phyloP scores from a whole-genome alignment of 495 filamentous ascomycete genomes.

The Amniculicola lignicola region DNA sequence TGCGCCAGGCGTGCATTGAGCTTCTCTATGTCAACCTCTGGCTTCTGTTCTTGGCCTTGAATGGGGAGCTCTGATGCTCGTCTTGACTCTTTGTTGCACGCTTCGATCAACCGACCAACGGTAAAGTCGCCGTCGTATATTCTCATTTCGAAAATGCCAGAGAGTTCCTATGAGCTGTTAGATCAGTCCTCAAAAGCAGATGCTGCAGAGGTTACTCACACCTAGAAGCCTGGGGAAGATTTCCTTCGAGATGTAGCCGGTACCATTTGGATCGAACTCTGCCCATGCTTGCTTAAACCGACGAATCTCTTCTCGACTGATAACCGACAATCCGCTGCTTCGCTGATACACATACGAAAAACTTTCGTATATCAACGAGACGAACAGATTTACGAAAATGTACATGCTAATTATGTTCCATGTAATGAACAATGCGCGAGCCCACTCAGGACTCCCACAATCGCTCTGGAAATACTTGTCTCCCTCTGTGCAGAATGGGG shows the following conservation, averaged over 20 bases:
- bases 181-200: background rate
- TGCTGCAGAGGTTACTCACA: constrained; percentile 46
- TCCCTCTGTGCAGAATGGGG: constrained; percentile 70
- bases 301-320: constrained; percentile 87
- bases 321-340: constrained; percentile 76
- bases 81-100: constrained; percentile 56
- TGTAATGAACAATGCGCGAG: constrained; percentile 79
- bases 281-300: constrained; percentile 99
- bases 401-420: constrained; percentile 99
- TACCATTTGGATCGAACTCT: constrained; percentile 84
- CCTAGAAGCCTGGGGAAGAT: constrained; percentile 85
- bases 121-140: constrained; percentile 90
- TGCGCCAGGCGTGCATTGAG: constrained; percentile 69
- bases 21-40: constrained; percentile 65
- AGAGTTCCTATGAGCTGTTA: constrained; percentile 60
- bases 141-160: constrained; percentile 94
- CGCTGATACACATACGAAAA: constrained; percentile 99
- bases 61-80: constrained; percentile 45
- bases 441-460: constrained; percentile 87
- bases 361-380: constrained; percentile 98
- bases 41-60: constrained; percentile 47
- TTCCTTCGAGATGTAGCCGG: constrained; percentile 88
- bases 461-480: constrained; percentile 75
- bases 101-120: constrained; percentile 75
- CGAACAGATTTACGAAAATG: constrained; percentile 97